Base-by-base conservation (phyloP, 176 grass and related monocot species). In the Avena sativa region DNA sequence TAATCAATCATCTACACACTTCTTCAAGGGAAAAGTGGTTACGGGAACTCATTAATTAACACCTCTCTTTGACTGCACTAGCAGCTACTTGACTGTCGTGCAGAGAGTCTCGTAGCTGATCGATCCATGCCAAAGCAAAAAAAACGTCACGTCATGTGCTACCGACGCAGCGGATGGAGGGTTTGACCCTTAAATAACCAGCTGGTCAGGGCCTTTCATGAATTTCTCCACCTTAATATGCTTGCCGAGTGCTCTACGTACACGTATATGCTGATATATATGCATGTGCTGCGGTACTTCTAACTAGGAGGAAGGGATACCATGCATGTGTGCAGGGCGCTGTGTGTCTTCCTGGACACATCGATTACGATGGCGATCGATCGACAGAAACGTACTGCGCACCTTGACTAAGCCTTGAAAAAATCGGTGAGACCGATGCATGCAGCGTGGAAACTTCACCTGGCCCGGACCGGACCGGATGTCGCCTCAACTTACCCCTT, bases 371-470 rank as follows among this genome's bases (percentile, higher is more conserved):
- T 77, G 50, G 50, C 2, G 74, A 56, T 36, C 50, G 30, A 1
- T 30, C 1, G 82, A 84, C 14, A 74, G 82, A 2, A 56, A 72
- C 82, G 6, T 30, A 32, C 48, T 25, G 48, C 73, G 51, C 68
- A 72, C 52, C 81, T 83, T 73, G 68, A 83, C 81, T 84, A 74
- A 84, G 69, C 46, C 9, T 84, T 53, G 82, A 83, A 23, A 12
- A 23, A 17, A 20, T 8, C 2, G 23, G 6, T 20, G 61, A 64
- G 8, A 76, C 23, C 46, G 73, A 50, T 76, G 49, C 74, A 50
- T 76, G 49, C 74, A 52, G 49, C 74, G 1, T 32, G 49, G 74
- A 76, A 76, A 76, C 74, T 77, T 77, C 74, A 56, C 50, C 26
- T 47, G 46, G 46, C 46, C 46, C 14, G 74, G 14, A 2, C 71